A percentile compares a stretch with the other conserved stretches of the same genome.
These are phyloP conservation scores for Solanum appendiculatum DNA, from an alignment of 257 asterid genomes.

Conservation along the genomic window DNA sequence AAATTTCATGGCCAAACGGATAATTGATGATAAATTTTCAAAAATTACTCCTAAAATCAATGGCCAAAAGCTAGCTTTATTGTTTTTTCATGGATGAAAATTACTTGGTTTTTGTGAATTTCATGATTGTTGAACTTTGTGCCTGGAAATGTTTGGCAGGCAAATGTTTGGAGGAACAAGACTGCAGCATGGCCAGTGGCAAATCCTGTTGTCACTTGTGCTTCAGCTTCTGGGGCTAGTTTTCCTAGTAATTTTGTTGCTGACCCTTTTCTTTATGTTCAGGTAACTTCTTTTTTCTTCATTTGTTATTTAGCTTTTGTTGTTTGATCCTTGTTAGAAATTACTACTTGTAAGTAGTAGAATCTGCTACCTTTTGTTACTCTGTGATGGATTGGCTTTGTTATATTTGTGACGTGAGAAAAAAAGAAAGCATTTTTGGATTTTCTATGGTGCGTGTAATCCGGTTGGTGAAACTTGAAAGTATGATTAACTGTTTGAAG, in stretches of 20 bases:
- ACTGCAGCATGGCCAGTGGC: constrained; percentile 94
- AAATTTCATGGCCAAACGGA: not conserved
- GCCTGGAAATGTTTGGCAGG: constrained; percentile 34
- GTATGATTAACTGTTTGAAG: not conserved
- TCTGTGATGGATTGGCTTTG: not conserved
- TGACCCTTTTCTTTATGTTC: constrained; percentile 73
- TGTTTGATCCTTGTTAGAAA: not conserved
- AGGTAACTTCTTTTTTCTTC: constrained; percentile 26
- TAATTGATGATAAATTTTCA: not conserved
- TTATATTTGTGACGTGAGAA: not conserved
- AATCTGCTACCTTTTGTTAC: not conserved
- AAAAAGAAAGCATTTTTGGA: not conserved
- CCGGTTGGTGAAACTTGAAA: constrained; percentile 4
- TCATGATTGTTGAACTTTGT: not conserved
- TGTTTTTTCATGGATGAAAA: not conserved
- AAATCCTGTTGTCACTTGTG: constrained; percentile 88
- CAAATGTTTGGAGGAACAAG: constrained; percentile 56
- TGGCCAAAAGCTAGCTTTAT: not conserved
- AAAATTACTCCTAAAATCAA: not conserved
- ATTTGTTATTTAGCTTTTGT: not conserved
- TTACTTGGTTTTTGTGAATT: not conserved
- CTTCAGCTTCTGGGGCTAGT: constrained; percentile 76
- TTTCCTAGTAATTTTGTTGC: constrained; percentile 93
- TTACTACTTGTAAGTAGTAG: not conserved
- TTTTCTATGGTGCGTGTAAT: not conserved